Percentiles rank a stretch among this genome's conserved stretches.
Evolutionary conservation across 257 asterid species (phyloP).

Genomic region (Solanum chaucha): DNA sequence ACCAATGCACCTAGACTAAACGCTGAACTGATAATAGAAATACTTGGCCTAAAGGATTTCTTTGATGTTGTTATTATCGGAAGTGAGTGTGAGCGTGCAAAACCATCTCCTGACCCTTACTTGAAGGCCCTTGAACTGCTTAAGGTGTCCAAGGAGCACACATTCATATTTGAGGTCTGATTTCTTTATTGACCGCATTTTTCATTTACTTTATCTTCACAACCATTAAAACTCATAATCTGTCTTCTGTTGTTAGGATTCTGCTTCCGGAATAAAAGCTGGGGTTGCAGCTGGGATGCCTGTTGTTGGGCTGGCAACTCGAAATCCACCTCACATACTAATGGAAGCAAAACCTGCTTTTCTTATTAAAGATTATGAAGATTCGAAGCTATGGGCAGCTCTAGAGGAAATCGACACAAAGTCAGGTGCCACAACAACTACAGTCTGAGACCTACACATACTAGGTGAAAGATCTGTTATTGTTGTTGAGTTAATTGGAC

Average conservation of each 20-base stretch:
- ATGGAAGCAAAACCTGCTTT: constrained; percentile 75
- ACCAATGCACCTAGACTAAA: constrained; percentile 86
- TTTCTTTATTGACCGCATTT: not conserved
- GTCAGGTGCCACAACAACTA: constrained; percentile 7
- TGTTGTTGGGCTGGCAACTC: constrained; percentile 69
- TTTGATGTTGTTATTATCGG: constrained; percentile 65
- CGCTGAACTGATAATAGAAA: constrained; percentile 71
- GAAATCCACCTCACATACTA: constrained; percentile 62
- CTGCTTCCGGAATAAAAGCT: constrained; percentile 86
- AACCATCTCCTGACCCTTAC: constrained; percentile 91
- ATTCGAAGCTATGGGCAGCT: constrained; percentile 72
- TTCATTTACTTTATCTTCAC: not conserved
- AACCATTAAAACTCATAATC: not conserved
- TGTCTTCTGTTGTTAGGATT: constrained; percentile 46
- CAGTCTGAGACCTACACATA: too few relatives aligned
- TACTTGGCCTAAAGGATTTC: constrained; percentile 82
- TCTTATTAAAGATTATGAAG: constrained; percentile 79
- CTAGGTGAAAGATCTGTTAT: too few relatives aligned
- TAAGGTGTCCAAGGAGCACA: constrained; percentile 74
- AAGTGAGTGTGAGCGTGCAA: constrained; percentile 73
- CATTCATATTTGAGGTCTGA: constrained; percentile 77
- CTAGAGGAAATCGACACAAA: constrained; percentile 56
- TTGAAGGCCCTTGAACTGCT: constrained; percentile 83
- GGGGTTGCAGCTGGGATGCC: constrained; percentile 94
- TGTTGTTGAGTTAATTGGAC: too few relatives aligned